These are phyloP conservation scores for Vitis hybrid DNA, from an alignment of 177 flowering plant genomes.

Conservation along the genomic window DNA sequence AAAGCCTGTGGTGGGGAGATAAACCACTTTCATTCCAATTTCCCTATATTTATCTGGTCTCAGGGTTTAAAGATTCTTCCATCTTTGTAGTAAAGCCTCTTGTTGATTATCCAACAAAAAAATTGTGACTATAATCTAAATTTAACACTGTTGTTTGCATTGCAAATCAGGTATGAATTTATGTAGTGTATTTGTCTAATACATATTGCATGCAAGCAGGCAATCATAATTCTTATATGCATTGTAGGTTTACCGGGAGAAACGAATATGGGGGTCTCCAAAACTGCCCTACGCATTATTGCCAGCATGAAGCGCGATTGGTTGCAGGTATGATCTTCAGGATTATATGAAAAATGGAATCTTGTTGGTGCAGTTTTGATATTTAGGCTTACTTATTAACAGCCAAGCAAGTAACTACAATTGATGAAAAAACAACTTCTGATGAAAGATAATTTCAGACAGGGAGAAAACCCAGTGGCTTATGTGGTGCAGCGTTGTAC, in stretches of 20 bases:
- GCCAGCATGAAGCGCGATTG: conserved; percentile 96
- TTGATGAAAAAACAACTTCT: too few species aligned
- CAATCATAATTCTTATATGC: conserved; percentile 1
- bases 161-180: neutral
- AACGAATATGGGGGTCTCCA: conserved; percentile 35
- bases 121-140: too few species aligned
- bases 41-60: too few species aligned
- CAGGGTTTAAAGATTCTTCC: too few species aligned
- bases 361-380: neutral
- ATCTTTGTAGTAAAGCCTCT: too few species aligned
- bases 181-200: neutral
- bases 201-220: neutral
- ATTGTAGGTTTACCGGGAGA: conserved; percentile 47
- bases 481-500: conserved; percentile 95
- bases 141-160: too few species aligned
- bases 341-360: neutral
- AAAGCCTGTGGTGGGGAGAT: too few species aligned
- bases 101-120: too few species aligned
- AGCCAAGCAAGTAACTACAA: too few species aligned
- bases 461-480: conserved; percentile 93
- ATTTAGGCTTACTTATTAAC: too few species aligned
- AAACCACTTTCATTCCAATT: too few species aligned
- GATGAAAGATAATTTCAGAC: conserved; percentile 42
- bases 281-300: conserved; percentile 67
- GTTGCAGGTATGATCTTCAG: conserved; percentile 65